Percentiles rank a stretch among this genome's conserved stretches.
Conservation (phyloP, 805 yeast genomes). For the Kodamaea laetipori region DNA sequence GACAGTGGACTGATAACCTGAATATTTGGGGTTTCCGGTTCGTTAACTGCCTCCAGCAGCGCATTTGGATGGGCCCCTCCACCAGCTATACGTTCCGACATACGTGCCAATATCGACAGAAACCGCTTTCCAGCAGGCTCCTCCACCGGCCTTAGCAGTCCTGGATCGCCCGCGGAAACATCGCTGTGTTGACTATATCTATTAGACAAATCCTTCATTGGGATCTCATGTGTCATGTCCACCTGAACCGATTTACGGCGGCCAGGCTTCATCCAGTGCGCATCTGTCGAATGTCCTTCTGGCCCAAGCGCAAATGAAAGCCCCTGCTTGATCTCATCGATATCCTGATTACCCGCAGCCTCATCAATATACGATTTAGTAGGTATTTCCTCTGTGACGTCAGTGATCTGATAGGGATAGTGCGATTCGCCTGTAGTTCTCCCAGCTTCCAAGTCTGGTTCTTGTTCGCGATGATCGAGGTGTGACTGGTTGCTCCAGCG, state of each 20-base stretch:
- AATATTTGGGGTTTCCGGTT: background rate
- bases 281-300: slow-evolving; percentile 10
- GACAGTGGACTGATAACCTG: background rate
- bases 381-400: background rate
- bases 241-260: background rate
- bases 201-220: slow-evolving; percentile 2
- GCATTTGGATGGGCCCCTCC: slow-evolving; percentile 19
- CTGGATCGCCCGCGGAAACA: background rate
- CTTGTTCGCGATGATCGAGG: too few relatives aligned
- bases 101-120: slow-evolving; percentile 24
- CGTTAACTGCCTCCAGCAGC: background rate
- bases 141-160: background rate
- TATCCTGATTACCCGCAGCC: slow-evolving; percentile 27
- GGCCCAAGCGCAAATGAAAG: slow-evolving; percentile 38
- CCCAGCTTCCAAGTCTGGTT: too few relatives aligned
- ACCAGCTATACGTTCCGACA: slow-evolving; percentile 42
- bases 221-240: slow-evolving; percentile 6
- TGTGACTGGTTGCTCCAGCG: too few relatives aligned
- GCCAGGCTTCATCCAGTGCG: slow-evolving; percentile 10
- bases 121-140: background rate
- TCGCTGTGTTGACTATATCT: too few relatives aligned
- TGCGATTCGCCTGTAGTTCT: too few relatives aligned
- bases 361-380: slow-evolving; percentile 23
- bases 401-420: background rate
- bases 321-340: slow-evolving; percentile 36